A percentile compares a stretch with the other conserved stretches of the same genome.
phyloP scores from a whole-genome alignment of 208 protist species.

The Wallacemonas sp. region DNA sequence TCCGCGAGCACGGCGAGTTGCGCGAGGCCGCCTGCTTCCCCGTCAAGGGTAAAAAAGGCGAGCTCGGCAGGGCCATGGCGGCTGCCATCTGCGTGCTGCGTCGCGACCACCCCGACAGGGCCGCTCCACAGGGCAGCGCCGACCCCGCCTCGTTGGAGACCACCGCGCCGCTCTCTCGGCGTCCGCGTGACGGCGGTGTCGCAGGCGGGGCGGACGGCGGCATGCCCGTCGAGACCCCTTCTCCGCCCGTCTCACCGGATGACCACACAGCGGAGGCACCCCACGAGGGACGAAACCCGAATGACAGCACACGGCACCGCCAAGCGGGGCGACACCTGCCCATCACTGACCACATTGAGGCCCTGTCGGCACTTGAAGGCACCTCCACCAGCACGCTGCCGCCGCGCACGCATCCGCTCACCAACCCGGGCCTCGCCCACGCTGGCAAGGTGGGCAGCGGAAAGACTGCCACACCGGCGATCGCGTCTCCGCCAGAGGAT shows the following conservation, averaged over 20 bases:
- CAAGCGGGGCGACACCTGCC: neutral
- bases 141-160: neutral
- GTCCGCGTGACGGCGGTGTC: neutral
- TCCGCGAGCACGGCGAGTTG: constrained; percentile 71
- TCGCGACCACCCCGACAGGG: neutral
- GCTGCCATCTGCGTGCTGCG: constrained; percentile 47
- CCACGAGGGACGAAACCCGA: too few relatives aligned
- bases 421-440: neutral
- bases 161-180: neutral
- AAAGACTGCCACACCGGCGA: neutral
- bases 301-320: neutral
- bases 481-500: neutral
- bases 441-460: neutral
- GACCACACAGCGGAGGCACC: neutral
- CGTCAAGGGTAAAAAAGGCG: constrained; percentile 50
- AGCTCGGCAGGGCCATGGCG: constrained; percentile 45
- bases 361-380: neutral
- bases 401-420: neutral
- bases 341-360: constrained; percentile 19
- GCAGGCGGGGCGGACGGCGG: neutral
- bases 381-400: constrained; percentile 2
- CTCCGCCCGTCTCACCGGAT: constrained; percentile 3
- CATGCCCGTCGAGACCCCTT: neutral
- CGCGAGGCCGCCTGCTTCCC: constrained; percentile 46
- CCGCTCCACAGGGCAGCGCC: neutral